phyloP scores from a whole-genome alignment of 495 filamentous ascomycete genomes.

The Trichoderma parareesei region DNA sequence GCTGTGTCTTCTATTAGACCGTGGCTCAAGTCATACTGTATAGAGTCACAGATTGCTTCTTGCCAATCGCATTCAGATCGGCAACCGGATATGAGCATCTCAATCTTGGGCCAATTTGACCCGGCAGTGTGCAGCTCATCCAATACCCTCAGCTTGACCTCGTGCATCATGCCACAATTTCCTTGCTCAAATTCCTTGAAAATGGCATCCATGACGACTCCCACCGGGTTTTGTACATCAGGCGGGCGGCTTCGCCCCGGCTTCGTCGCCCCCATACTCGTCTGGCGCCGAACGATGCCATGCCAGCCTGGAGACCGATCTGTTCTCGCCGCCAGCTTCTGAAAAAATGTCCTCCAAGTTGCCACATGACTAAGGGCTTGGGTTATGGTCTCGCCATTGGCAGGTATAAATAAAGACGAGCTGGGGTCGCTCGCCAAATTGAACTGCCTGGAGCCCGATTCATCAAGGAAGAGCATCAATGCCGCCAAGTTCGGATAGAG shows the following conservation, averaged over 20 bases:
- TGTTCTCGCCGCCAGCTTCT: neutral
- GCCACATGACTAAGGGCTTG: neutral
- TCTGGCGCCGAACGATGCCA: neutral
- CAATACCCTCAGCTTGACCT: neutral
- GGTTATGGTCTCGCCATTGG: neutral
- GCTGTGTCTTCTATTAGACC: neutral
- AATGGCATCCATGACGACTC: neutral
- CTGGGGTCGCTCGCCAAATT: neutral
- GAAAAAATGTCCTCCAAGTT: neutral
- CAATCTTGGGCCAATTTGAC: neutral
- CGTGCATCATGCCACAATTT: neutral
- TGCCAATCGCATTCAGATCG: neutral
- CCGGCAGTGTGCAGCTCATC: neutral
- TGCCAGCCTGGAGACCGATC: neutral
- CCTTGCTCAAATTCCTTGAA: neutral
- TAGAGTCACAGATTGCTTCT: neutral
- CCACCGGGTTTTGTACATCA: neutral
- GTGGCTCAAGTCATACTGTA: neutral
- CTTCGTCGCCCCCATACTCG: neutral
- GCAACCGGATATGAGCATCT: neutral
- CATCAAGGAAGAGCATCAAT: neutral
- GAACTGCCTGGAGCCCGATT: neutral
- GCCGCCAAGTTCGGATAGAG: neutral
- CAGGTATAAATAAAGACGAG: neutral
- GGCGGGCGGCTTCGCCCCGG: neutral